These are phyloP conservation scores for Plasmodium malariae DNA, from an alignment of 169 alveolate species.

Conservation along the genomic window DNA sequence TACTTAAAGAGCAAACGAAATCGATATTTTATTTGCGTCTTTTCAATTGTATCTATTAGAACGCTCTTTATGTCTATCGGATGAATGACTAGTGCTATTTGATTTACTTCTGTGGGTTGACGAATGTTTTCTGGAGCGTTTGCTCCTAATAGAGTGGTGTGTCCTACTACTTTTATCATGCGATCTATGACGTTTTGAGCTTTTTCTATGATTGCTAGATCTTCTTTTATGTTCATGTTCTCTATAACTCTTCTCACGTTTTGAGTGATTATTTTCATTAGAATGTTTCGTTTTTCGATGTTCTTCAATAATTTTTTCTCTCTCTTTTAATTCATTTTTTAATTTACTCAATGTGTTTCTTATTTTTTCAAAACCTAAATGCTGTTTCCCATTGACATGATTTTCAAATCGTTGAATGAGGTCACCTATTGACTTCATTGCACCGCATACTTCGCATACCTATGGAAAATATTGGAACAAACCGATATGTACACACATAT, in stretches of 20 bases:
- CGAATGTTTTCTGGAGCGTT: constrained; percentile 38
- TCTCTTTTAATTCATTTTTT: constrained; percentile 27
- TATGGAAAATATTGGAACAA: not conserved
- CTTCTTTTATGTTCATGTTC: constrained; percentile 45
- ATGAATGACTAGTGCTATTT: constrained; percentile 19
- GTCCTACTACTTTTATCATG: constrained; percentile 29
- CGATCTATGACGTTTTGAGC: constrained; percentile 62
- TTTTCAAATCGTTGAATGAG: constrained; percentile 79
- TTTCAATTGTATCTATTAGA: constrained; percentile 14
- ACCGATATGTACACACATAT: not conserved
- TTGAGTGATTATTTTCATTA: constrained; percentile 4
- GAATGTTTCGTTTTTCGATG: constrained; percentile 36
- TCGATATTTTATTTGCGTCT: constrained; percentile 1
- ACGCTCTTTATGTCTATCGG: constrained; percentile 35
- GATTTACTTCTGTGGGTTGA: constrained; percentile 39
- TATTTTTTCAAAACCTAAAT: constrained; percentile 78
- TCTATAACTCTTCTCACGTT: constrained; percentile 10
- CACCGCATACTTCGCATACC: constrained; percentile 86
- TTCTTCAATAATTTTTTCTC: constrained; percentile 65
- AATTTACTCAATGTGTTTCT: constrained; percentile 42
- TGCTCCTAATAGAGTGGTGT: constrained; percentile 43
- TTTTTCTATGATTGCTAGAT: constrained; percentile 36
- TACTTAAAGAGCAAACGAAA: too few relatives aligned
- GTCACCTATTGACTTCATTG: constrained; percentile 84
- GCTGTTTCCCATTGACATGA: constrained; percentile 84